phyloP scores from a whole-genome alignment of 306 rosid species.

The Ormosia semicastrata region DNA sequence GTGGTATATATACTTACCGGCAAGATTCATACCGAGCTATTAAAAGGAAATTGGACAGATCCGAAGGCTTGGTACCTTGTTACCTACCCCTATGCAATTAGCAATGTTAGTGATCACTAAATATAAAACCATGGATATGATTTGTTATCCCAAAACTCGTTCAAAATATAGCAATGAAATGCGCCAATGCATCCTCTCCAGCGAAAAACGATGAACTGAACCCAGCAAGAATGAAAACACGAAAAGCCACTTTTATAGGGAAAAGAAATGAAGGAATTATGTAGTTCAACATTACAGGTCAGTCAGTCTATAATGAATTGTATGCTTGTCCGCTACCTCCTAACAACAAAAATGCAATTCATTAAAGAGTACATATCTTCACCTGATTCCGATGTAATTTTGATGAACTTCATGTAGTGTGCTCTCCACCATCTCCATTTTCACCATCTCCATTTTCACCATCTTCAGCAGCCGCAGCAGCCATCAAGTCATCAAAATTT shows the following conservation, averaged over 20 bases:
- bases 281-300: conserved; percentile 19
- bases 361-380: conserved; percentile 26
- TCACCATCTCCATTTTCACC: conserved; percentile 36
- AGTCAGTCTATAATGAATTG: conserved; percentile 20
- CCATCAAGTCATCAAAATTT: conserved; percentile 78
- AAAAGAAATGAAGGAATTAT: conserved; percentile 26
- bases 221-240: not conserved
- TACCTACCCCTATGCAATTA: not conserved
- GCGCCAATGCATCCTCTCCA: not conserved
- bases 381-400: not conserved
- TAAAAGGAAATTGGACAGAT: not conserved
- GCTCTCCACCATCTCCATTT: conserved; percentile 55
- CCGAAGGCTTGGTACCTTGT: not conserved
- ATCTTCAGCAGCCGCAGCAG: conserved; percentile 44
- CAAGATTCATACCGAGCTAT: too few relatives aligned
- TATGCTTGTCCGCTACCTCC: conserved; percentile 14
- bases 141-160: not conserved
- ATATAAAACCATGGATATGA: not conserved
- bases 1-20: not conserved
- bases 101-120: not conserved
- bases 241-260: conserved; percentile 14
- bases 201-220: not conserved
- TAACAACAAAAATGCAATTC: conserved; percentile 23
- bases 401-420: conserved; percentile 28
- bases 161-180: not conserved